A percentile compares a stretch with the other conserved stretches of the same genome.
Conservation (phyloP, 441 rosid species). For the Bruguiera hainesii region DNA sequence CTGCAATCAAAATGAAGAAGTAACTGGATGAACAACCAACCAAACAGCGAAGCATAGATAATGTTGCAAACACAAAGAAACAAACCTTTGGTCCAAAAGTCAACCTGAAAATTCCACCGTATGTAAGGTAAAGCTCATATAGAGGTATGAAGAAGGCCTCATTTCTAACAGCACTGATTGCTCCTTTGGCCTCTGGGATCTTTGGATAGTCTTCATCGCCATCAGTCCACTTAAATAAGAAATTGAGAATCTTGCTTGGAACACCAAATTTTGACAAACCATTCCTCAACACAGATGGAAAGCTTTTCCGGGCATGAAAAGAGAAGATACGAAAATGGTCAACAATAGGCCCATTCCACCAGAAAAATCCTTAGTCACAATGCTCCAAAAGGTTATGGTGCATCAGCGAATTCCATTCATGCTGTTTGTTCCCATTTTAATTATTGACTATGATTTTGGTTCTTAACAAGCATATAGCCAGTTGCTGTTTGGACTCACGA, state of each 20-base stretch:
- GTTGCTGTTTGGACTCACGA: too few species aligned
- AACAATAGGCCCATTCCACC: neutral
- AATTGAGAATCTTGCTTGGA: constrained; percentile 49
- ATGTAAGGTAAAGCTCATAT: constrained; percentile 85
- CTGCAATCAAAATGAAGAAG: constrained; percentile 38
- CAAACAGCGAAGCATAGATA: neutral
- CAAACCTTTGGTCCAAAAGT: constrained; percentile 95
- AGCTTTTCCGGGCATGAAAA: constrained; percentile 31
- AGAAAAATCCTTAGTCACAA: neutral
- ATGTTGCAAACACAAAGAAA: constrained; percentile 11
- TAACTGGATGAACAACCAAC: neutral
- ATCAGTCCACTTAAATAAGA: constrained; percentile 56
- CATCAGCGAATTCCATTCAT: too few species aligned
- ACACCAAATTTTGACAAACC: constrained; percentile 76
- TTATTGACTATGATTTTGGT: too few species aligned
- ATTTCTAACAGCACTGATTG: constrained; percentile 54
- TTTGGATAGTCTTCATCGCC: constrained; percentile 46
- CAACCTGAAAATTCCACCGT: constrained; percentile 94
- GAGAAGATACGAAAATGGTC: neutral
- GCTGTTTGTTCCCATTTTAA: too few species aligned
- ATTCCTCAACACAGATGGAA: constrained; percentile 54
- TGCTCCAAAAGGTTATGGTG: neutral
- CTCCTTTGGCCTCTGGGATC: constrained; percentile 85
- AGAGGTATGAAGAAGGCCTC: constrained; percentile 94
- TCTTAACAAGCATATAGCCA: too few species aligned